Base-by-base conservation (phyloP, 2,329 filamentous ascomycete genomes). In the Metarhizium humberi region DNA sequence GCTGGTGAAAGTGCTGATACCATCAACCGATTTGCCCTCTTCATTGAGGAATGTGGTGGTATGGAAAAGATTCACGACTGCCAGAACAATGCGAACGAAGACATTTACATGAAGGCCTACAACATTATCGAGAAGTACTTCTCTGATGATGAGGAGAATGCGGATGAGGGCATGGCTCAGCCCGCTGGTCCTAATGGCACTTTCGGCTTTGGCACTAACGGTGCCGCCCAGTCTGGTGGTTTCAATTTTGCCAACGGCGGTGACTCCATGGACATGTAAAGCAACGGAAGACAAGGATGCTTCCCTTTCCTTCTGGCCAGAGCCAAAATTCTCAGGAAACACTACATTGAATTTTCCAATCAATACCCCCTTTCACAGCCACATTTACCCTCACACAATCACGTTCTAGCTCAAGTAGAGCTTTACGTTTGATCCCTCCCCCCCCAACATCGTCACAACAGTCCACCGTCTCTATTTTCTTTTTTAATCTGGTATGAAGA, bases 81-180 rank as follows among this genome's bases (percentile, higher is more conserved):
- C 83, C 94, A 99, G 80, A 96, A 95, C 79, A 99, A 99, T 67
- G 92, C 92, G 78, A 99, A 99, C 76, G 94, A 99, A 77, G 94
- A 99, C 76, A 99, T 99, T 65, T 99, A 99, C 81, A 97, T 99
- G 92, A 99, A 99, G 85, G 94, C 94, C 0, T 99, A 97, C 82
- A 97, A 95, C 82, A 99, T 99, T 75, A 99, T 99, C 63, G 94
- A 99, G 81, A 96, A 96, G 79, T 99, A 99, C 82, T 99, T 99
- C 78, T 96, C 92, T 0, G 94, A 99, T 67, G 94, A 99, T 63
- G 94, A 97, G 55, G 94, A 95, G 69, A 91, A 92, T 65, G 91
- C 91, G 63, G 89, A 91, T 59, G 90, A 95, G 66, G 77, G 76
- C 47, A 82, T 90, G 72, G 87, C 88, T 58, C 87, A 90, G 68